Conservation (phyloP, 2,329 filamentous ascomycete species). For the Neonectria magnoliae region DNA sequence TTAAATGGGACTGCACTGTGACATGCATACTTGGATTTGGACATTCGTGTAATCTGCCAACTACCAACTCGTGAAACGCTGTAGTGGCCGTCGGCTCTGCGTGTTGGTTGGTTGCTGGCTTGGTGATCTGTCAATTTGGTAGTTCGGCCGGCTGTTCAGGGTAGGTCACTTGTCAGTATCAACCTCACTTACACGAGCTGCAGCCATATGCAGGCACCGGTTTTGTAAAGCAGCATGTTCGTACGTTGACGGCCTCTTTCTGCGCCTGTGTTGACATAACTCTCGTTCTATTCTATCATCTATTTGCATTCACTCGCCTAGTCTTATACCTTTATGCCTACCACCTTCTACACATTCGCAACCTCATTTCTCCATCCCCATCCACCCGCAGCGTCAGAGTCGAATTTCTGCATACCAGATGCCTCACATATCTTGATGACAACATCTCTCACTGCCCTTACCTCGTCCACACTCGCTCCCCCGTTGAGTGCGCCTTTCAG, state of each 20-base stretch:
- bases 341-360: conserved; percentile 33
- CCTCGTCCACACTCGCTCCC: conserved; percentile 39
- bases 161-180: neutral
- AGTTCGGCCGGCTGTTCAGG: neutral
- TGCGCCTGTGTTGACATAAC: neutral
- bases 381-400: conserved; percentile 31
- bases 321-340: neutral
- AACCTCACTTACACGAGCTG: neutral
- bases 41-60: neutral
- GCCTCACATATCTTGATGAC: conserved; percentile 42
- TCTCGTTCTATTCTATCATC: neutral
- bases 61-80: neutral
- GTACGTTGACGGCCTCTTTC: neutral
- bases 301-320: neutral
- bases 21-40: conserved; percentile 1
- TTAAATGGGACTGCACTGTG: neutral
- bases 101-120: neutral
- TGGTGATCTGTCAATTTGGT: neutral
- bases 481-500: conserved; percentile 40
- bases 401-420: conserved; percentile 37
- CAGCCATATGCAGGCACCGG: neutral
- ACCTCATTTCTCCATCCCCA: conserved; percentile 44
- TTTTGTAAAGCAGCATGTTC: too few species aligned
- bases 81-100: neutral
- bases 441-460: conserved; percentile 39